Base-by-base conservation (phyloP, 768 basidiomycete species). In the Suillus occidentalis region DNA sequence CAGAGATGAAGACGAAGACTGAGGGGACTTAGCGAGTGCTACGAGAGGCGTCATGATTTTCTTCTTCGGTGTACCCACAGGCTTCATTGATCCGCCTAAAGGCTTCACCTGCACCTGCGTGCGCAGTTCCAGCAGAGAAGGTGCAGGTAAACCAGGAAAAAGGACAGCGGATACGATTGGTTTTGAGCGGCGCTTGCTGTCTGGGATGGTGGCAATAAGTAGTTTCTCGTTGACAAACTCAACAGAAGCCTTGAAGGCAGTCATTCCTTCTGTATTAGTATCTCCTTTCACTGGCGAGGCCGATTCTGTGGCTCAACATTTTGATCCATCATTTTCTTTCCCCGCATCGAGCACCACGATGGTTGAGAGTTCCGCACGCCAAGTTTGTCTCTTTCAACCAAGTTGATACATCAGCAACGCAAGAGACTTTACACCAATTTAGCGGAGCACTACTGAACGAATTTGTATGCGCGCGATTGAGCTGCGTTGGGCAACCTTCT, bases 341-440 rank as follows among this genome's bases (percentile, higher is more conserved):
- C 34, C 53, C 3, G 20, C 31, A 20, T 55, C 12, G 12, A 36
- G 53, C 34, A 36, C 20, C 49, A 50, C 13, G 13, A 50, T 50
- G 13, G 22, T 50, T 14, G 25, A 25, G 47, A 25, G 14, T 42
- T 39, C 47, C 63, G 22, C 69, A 94, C 91, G 79, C 82, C 52
- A 86, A 83, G 42, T 81, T 83, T 53, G 83, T 93, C 22, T 80
- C 83, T n/a, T 96, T 98, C 81, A 92, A 91, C 68, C 91, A 94
- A 80, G 92, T 88, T 3, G 87, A 87, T 73, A 83, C 95, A 34
- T 71, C 81, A n/a, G 91, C 91, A 18, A 92, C 95, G 87, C 88
- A 87, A 71, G 82, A 82, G 25, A 96, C 95, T 75, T 71, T 94
- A n/a, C 82, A 84, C 66, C 89, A 94, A 72, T 88, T 95, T 58